Conservation (phyloP, 2,329 filamentous ascomycete genomes). For the Knufia petricola region DNA sequence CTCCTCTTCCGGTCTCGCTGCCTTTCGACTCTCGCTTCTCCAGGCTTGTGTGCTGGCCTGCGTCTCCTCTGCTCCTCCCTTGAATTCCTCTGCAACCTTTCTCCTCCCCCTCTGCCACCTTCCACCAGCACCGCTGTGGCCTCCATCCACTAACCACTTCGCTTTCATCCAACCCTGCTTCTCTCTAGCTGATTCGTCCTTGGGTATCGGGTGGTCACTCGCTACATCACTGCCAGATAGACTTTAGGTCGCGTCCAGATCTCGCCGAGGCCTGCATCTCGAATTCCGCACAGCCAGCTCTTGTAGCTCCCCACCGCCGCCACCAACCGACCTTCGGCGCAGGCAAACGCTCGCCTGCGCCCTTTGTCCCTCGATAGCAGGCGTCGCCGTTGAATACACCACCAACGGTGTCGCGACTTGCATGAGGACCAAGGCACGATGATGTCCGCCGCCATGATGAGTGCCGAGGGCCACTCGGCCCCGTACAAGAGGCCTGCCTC, state of each 20-base stretch:
- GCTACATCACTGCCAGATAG: conserved; percentile 3
- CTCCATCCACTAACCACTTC: neutral
- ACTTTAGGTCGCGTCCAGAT: conserved; percentile 8
- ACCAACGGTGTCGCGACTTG: neutral
- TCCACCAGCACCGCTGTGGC: neutral
- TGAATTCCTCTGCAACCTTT: conserved; percentile 10
- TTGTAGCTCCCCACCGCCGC: conserved; percentile 10
- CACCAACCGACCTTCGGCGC: conserved; percentile 6
- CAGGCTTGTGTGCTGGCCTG: neutral
- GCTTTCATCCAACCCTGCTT: neutral
- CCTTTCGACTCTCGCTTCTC: neutral
- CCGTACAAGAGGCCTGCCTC: conserved; percentile 36
- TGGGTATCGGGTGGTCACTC: neutral
- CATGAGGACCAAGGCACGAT: conserved; percentile 1
- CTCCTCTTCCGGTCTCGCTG: conserved; percentile 3
- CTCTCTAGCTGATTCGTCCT: neutral
- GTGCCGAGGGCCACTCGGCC: conserved; percentile 2
- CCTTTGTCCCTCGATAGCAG: neutral
- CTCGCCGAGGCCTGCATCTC: conserved; percentile 8
- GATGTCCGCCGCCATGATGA: conserved; percentile 5
- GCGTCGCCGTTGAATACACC: neutral
- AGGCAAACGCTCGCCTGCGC: conserved; percentile 8
- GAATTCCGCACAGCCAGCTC: conserved; percentile 8
- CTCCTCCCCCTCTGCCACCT: conserved; percentile 10
- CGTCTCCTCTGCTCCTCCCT: conserved; percentile 8